Conservation (phyloP, 495 filamentous ascomycete species). For the Aspergillus affinis region DNA sequence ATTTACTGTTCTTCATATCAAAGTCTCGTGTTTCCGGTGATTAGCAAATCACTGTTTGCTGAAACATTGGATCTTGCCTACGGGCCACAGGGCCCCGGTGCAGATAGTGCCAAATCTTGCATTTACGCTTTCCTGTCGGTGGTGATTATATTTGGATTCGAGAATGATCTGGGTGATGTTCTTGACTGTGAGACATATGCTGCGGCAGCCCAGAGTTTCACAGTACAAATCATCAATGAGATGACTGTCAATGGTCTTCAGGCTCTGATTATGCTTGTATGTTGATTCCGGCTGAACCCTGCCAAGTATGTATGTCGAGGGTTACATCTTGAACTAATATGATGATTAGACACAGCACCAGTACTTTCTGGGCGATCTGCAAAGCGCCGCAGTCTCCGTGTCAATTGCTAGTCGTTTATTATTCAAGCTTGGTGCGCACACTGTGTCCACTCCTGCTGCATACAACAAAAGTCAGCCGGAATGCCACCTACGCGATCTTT, state of each 20-base stretch:
- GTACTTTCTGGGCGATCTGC: conserved; percentile 23
- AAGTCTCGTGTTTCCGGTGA: conserved; percentile 19
- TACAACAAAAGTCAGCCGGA: conserved; percentile 9
- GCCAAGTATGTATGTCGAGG: no score
- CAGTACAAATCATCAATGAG: conserved; percentile 12
- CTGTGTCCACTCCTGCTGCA: neutral
- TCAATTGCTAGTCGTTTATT: conserved; percentile 20
- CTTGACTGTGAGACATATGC: conserved; percentile 20
- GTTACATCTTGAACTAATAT: neutral
- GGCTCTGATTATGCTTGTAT: conserved; percentile 20
- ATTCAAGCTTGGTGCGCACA: conserved; percentile 19
- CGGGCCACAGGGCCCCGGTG: neutral
- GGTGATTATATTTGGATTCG: conserved; percentile 17
- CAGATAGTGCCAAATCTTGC: conserved; percentile 19
- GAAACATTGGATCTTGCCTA: conserved; percentile 23
- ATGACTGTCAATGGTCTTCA: conserved; percentile 19
- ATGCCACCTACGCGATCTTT: conserved; percentile 35
- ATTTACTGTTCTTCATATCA: conserved; percentile 15
- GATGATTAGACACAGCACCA: conserved; percentile 13
- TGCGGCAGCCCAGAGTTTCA: conserved; percentile 9
- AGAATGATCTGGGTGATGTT: conserved; percentile 6
- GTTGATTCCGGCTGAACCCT: neutral
- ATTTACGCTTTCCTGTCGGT: conserved; percentile 20
- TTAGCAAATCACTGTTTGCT: conserved; percentile 16
- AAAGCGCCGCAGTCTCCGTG: conserved; percentile 12